Conservation (phyloP, 2,329 filamentous ascomycete genomes). For the Fusarium virguliforme region DNA sequence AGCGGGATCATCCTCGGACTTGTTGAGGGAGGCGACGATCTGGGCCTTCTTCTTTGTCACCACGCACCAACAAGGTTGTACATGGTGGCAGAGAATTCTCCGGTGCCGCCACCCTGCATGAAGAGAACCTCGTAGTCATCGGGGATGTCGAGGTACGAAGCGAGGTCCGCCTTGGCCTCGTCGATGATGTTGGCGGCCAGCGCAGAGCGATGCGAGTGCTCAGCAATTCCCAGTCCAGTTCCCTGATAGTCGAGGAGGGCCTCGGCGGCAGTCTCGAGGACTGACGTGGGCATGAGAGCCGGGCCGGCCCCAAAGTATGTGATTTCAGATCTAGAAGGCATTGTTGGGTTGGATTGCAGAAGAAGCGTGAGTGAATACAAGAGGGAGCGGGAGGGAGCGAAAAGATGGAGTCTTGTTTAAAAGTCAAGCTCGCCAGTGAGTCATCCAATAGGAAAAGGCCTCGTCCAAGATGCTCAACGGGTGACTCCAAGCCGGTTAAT, state of each 20-base stretch:
- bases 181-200: constrained; percentile 85
- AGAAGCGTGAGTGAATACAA: constrained; percentile 25
- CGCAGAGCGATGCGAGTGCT: constrained; percentile 90
- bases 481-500: constrained; percentile 30
- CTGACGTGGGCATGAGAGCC: constrained; percentile 85
- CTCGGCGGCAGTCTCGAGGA: constrained; percentile 82
- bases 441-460: constrained; percentile 49
- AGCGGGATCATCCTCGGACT: constrained; percentile 65
- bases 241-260: constrained; percentile 87
- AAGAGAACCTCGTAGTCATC: constrained; percentile 90
- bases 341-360: constrained; percentile 53
- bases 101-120: constrained; percentile 88
- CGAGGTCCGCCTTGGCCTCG: constrained; percentile 82
- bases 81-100: constrained; percentile 86
- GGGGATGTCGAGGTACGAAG: constrained; percentile 83
- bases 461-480: constrained; percentile 31
- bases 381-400: constrained; percentile 15
- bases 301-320: constrained; percentile 94
- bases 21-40: constrained; percentile 69
- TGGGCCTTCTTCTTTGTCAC: constrained; percentile 77
- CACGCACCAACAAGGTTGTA: constrained; percentile 90
- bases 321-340: constrained; percentile 83
- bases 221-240: constrained; percentile 87
- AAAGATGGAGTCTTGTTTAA: constrained; percentile 38
- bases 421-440: constrained; percentile 34